Evolutionary conservation across 73 alveolate genomes (phyloP), one percentile per base, ranked within the genome.

Genomic region (Symbiodinium pilosum): DNA sequence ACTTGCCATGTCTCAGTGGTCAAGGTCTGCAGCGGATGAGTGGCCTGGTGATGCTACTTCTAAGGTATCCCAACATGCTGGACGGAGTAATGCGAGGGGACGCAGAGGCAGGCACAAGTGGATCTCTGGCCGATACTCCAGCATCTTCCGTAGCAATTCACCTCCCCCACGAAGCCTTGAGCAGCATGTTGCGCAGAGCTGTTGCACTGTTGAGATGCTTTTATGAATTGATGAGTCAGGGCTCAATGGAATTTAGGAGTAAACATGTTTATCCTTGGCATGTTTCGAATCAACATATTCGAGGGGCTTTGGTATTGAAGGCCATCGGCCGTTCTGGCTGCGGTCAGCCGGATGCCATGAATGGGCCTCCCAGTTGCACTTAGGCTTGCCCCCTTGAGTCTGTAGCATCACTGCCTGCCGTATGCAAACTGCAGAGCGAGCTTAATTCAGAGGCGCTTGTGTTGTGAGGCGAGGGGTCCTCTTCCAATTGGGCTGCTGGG

Each of bases 401-500:
- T n/a, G n/a, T 5, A 30, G 71, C 71, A 21, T 54, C 34, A 54
- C 20, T 6, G n/a, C n/a, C n/a, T n/a, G n/a, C n/a, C n/a, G n/a
- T 54, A 24, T 14, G 34, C 26, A 30, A 24, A 1, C 73, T 16
- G 68, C 68, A 16, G 32, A 54, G 73, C 73, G n/a, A n/a, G n/a
- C 73, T 26, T 26, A 54, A 16, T n/a, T n/a, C 2, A 16, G 32
- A 54, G 73, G 20, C 21, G 20, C 73, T 54, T 5, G 26, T 7
- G 4, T 24, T 20, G 39, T n/a, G 52, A 91, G 96, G 96, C 51
- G 81, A 68, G 52, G 81, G 41, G 81, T 91, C 87, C 89, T 36
- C 41, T 91, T 91, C 81, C 97, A 91, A 88, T 68, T 91, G 88
- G 97, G 97, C 75, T 91, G 97, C 88, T 91, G 97, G 97, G 97